Base-by-base conservation (phyloP, 495 filamentous ascomycete genomes). In the Hapsidospora chrysogenum region DNA sequence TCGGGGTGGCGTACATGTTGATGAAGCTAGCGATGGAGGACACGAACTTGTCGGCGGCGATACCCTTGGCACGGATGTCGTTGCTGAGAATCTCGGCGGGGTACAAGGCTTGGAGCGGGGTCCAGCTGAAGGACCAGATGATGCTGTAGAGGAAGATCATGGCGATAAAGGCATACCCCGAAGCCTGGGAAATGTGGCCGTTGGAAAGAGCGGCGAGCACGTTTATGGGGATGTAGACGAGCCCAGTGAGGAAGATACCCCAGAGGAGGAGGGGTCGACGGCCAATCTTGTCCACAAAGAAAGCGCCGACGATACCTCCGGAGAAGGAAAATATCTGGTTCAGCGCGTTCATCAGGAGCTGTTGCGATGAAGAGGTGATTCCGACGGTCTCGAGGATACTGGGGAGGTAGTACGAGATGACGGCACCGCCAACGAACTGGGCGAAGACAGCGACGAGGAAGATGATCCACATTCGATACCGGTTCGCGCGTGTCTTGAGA, bases 51-150 rank as follows among this genome's bases (percentile, higher is more conserved):
- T 64, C 70, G 9, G 52, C 46, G 2, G 55, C 76, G 62, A 78
- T 74, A 0, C 76, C 76, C 51, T 80, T 81, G 8, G 71, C 77
- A 13, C 76, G 65, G 36, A 61, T 63, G 30, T 69, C 62, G 42
- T 62, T 70, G 2, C 59, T 50, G 13, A 76, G 50, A 18, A 65
- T 62, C 43, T 79, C 74, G 16, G 67, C 60, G 0, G 67, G 65
- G 42, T 77, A 78, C 23, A 11, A 53, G 10, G 68, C 59, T 36
- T 72, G 66, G 41, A 75, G 54, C 0, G 70, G 66, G 4, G 72
- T 75, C 44, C 45, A 54, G 35, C 65, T 64, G 27, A 58, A 50
- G 1, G 65, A 61, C 43, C 61, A 71, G 4, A 61, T 46, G 23
- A 26, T 11, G 36, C 64, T 60, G 7, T 68, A 67, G 45, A 75